These are phyloP conservation scores for Scutellaria minor DNA, from an alignment of 257 asterid species.

Conservation along the genomic window DNA sequence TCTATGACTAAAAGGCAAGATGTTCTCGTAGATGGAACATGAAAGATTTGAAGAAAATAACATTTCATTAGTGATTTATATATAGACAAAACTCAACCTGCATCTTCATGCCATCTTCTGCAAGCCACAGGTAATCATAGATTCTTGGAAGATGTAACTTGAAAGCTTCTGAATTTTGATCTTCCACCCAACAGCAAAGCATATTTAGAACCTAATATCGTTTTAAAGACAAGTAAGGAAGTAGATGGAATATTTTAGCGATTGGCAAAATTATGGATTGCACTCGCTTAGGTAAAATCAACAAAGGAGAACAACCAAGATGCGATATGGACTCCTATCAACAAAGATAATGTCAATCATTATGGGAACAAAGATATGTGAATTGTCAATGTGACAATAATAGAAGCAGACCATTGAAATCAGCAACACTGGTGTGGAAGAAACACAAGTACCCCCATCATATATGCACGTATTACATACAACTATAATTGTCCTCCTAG, in stretches of 20 bases:
- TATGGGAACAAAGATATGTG: slow-evolving; percentile 4
- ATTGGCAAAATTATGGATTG: slow-evolving; percentile 16
- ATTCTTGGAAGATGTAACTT: slow-evolving; percentile 94
- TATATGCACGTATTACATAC: background rate
- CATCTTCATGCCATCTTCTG: slow-evolving; percentile 99
- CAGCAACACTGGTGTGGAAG: slow-evolving; percentile 2
- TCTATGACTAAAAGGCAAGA: slow-evolving; percentile 2
- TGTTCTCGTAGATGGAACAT: slow-evolving; percentile 10
- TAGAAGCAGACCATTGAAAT: background rate
- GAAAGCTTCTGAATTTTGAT: slow-evolving; percentile 94
- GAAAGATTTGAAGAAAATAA: slow-evolving; percentile 25
- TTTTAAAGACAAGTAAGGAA: slow-evolving; percentile 14
- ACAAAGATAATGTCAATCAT: slow-evolving; percentile 21
- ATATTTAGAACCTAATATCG: slow-evolving; percentile 75
- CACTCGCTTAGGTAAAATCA: slow-evolving; percentile 23
- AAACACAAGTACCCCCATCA: slow-evolving; percentile 15
- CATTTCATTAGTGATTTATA: background rate
- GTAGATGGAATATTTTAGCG: slow-evolving; percentile 21
- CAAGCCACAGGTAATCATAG: slow-evolving; percentile 87
- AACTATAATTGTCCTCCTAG: background rate
- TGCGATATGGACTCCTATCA: background rate
- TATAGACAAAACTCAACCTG: slow-evolving; percentile 54
- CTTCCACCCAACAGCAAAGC: slow-evolving; percentile 99
- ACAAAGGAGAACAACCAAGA: slow-evolving; percentile 27
- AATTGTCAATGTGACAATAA: slow-evolving; percentile 14